phyloP scores from a whole-genome alignment of 2,329 filamentous ascomycete species.

The Neoascochyta sp. region DNA sequence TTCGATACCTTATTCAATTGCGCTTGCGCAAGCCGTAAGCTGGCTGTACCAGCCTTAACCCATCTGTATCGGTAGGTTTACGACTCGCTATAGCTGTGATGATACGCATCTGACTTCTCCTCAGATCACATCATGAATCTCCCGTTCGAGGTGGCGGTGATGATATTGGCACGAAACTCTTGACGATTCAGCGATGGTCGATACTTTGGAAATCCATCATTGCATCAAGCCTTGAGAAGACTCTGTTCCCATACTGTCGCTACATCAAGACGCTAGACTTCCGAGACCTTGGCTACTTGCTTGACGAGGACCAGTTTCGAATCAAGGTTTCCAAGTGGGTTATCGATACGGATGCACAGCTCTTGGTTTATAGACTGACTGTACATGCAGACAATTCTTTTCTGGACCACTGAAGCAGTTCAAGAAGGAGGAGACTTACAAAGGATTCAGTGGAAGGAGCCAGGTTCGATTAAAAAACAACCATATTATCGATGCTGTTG shows the following conservation, averaged over 20 bases:
- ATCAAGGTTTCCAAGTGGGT: constrained; percentile 55
- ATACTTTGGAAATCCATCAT: constrained; percentile 67
- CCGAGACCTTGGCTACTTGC: constrained; percentile 56
- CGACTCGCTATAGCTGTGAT: too few relatives aligned
- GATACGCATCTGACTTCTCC: too few relatives aligned
- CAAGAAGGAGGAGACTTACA: constrained; percentile 28
- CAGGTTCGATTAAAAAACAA: constrained; percentile 39
- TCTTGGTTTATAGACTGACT: background rate
- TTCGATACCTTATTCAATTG: constrained; percentile 60
- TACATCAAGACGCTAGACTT: constrained; percentile 65
- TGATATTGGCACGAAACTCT: constrained; percentile 42
- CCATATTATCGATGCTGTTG: constrained; percentile 47
- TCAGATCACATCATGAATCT: constrained; percentile 44
- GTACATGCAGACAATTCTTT: constrained; percentile 49
- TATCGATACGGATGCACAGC: background rate
- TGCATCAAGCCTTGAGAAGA: constrained; percentile 59
- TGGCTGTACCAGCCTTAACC: constrained; percentile 58
- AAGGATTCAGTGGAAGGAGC: constrained; percentile 24
- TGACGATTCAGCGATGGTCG: constrained; percentile 56
- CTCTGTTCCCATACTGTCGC: constrained; percentile 64
- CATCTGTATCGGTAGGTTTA: constrained; percentile 61
- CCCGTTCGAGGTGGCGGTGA: constrained; percentile 46
- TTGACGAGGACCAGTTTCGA: constrained; percentile 58
- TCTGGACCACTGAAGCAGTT: constrained; percentile 46
- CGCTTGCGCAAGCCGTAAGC: constrained; percentile 52